phyloP scores from a whole-genome alignment of 148 eudicot species.

The Dianthus caryophyllus region DNA sequence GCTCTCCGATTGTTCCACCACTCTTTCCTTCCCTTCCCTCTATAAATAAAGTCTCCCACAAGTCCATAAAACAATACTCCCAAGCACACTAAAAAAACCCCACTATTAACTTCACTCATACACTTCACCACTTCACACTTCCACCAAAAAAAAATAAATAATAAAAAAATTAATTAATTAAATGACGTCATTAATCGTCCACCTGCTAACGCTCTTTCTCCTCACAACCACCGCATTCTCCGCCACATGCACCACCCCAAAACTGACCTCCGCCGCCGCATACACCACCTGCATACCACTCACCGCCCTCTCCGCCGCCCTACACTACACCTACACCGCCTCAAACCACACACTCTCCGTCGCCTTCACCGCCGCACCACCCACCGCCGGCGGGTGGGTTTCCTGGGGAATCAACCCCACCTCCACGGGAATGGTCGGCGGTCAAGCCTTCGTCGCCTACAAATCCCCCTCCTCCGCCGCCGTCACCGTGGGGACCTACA shows the following conservation, averaged over 20 bases:
- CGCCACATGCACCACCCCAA: conserved; percentile 49
- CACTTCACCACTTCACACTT: not conserved
- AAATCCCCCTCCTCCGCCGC: conserved; percentile 33
- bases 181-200: no score
- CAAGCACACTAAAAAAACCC: no score
- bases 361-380: conserved; percentile 55
- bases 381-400: conserved; percentile 53
- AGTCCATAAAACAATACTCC: no score
- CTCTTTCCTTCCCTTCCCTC: no score
- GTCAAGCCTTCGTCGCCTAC: conserved; percentile 54
- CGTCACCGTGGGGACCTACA: conserved; percentile 44
- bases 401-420: conserved; percentile 81
- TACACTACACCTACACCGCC: conserved; percentile 57
- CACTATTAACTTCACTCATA: no score
- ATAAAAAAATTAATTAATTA: no score
- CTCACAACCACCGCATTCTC: conserved; percentile 34
- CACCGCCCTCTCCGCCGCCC: conserved; percentile 37
- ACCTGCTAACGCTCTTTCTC: conserved; percentile 13
- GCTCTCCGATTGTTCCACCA: no score
- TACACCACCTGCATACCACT: conserved; percentile 47
- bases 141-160: no score
- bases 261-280: conserved; percentile 30
- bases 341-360: conserved; percentile 41
- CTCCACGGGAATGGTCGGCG: conserved; percentile 52
- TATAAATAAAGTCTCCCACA: no score